Conservation (phyloP, 2,329 filamentous ascomycete species). For the Xylariaceae sp. region DNA sequence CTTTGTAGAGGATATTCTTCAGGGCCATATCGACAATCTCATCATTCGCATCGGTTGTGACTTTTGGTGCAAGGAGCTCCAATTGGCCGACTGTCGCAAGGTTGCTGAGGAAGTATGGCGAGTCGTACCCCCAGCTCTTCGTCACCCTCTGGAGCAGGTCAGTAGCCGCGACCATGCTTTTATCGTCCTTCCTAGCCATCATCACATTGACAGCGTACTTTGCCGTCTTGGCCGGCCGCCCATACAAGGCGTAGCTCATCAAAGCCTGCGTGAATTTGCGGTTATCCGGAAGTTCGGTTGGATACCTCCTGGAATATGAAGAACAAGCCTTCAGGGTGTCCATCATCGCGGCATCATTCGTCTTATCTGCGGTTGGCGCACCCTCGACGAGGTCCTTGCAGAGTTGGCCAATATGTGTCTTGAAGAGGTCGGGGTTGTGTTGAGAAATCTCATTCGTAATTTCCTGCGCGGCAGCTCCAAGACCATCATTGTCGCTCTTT, state of each 20-base stretch:
- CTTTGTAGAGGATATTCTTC: conserved; percentile 64
- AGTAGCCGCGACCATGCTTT: conserved; percentile 72
- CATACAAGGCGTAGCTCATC: conserved; percentile 74
- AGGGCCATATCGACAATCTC: conserved; percentile 72
- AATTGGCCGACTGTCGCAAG: conserved; percentile 67
- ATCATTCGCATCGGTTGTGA: conserved; percentile 66
- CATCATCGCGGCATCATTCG: conserved; percentile 68
- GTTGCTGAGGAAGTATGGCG: conserved; percentile 67
- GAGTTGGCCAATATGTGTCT: conserved; percentile 83
- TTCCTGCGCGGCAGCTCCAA: conserved; percentile 76
- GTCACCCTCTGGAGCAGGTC: conserved; percentile 73
- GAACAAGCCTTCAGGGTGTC: conserved; percentile 92
- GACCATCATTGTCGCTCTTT: conserved; percentile 70
- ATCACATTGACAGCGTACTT: conserved; percentile 94
- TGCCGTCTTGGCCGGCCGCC: conserved; percentile 71
- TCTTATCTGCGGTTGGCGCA: conserved; percentile 60
- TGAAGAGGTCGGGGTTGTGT: conserved; percentile 82
- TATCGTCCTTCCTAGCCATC: conserved; percentile 65
- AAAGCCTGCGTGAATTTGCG: conserved; percentile 75
- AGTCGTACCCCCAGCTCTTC: conserved; percentile 65
- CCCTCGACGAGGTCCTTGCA: conserved; percentile 79
- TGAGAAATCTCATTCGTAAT: conserved; percentile 88
- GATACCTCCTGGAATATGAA: conserved; percentile 80
- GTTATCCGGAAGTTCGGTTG: conserved; percentile 73
- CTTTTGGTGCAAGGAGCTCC: conserved; percentile 64